Evolutionary conservation across 768 basidiomycete genomes (phyloP), one percentile per base, ranked within the genome.

Genomic region (Tulasnella sp.): DNA sequence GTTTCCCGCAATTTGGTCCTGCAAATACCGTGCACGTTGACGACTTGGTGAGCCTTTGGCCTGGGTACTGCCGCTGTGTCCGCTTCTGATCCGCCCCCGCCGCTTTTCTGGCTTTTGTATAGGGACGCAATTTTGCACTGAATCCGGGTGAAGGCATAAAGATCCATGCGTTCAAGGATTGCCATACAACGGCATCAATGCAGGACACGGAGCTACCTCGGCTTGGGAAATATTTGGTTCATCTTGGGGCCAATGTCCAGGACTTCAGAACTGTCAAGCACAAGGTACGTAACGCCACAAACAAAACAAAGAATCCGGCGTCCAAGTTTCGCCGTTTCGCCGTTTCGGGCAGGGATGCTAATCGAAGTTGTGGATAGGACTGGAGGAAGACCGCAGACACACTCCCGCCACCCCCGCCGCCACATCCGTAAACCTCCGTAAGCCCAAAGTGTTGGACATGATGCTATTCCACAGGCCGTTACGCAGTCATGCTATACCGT

Each of bases 21-120:
- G 75, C 70, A 50, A 88, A 92, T 68, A 92, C 90, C 0, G 83
- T 95, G 42, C 90, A 94, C 65, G 77, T 95, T 26, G 92, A 95
- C 68, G 90, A 93, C 69, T 76, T 95, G 49, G 83, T 84, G 63
- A 61, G 77, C 68, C 11, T 2, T 27, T 11, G 27, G 30, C n/a
- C 23, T 30, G 11, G 51, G 51, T 51, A 42, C 61, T n/a, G 38
- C 21, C 30, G 29, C 30, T 55, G 45, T 45, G 24, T 38, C 8
- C 27, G 49, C 32, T 54, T 48, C 52, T 47, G 38, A 60, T 42
- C 59, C 56, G 21, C n/a, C 43, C 54, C 42, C 54, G 17, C 26
- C 50, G 53, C 15, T 65, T 34, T 19, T 21, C 50, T 26, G 4
- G 32, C 34, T 7, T 23, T 27, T 52, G 17, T 51, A 7, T 62